Conservation (phyloP, 1,284 basidiomycete genomes). For the Tylopilus orsonianus region DNA sequence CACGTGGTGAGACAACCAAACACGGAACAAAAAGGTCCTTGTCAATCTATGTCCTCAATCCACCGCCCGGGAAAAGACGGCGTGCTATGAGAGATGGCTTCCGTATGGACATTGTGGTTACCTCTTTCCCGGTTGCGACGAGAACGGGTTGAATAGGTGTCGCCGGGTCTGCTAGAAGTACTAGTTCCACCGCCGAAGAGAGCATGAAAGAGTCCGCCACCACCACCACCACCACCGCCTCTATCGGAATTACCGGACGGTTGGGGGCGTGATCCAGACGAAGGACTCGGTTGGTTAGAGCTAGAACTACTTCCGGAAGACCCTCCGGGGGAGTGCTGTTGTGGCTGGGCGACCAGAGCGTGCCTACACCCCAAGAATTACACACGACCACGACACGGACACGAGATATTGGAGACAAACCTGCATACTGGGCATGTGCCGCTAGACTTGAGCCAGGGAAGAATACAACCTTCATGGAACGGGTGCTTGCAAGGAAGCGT, state of each 20-base stretch:
- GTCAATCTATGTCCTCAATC: constrained; percentile 34
- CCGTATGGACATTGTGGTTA: constrained; percentile 11
- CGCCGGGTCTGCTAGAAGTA: constrained; percentile 15
- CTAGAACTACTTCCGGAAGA: constrained; percentile 22
- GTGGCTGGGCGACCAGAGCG: constrained; percentile 31
- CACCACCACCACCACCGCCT: constrained; percentile 9
- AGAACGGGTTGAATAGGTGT: constrained; percentile 14
- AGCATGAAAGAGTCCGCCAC: constrained; percentile 25
- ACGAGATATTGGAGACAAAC: constrained; percentile 42
- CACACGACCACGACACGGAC: constrained; percentile 50
- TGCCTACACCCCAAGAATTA: constrained; percentile 17
- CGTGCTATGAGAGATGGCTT: constrained; percentile 9
- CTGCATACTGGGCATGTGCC: constrained; percentile 86
- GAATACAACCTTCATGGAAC: constrained; percentile 79
- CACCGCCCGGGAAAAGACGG: constrained; percentile 32
- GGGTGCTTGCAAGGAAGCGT: constrained; percentile 78
- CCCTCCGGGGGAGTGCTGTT: constrained; percentile 24
- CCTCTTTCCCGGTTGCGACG: constrained; percentile 6
- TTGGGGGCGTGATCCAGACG: constrained; percentile 19
- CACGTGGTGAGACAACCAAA: constrained; percentile 2
- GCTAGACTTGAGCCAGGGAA: constrained; percentile 80
- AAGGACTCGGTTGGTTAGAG: constrained; percentile 14
- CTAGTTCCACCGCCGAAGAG: constrained; percentile 30
- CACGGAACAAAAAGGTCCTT: background rate
- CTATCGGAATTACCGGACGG: constrained; percentile 25